Conservation (phyloP, 2,329 filamentous ascomycete species). For the Tothia fuscella region DNA sequence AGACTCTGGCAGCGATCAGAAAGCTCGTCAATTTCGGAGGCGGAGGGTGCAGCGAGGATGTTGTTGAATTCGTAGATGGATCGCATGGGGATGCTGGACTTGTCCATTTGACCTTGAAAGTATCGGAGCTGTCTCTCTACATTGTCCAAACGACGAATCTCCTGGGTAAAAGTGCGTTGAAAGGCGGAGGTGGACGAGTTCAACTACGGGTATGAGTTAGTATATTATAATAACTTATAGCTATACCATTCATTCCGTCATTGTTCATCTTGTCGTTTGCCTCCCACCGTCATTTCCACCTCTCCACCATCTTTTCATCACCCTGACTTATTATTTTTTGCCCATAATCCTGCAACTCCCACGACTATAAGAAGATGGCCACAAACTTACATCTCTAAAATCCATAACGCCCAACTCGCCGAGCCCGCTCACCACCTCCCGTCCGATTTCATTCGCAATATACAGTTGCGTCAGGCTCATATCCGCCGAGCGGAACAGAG, state of each 20-base stretch:
- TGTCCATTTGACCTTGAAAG: constrained; percentile 93
- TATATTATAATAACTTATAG: too few species aligned
- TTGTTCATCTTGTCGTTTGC: too few species aligned
- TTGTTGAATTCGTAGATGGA: constrained; percentile 87
- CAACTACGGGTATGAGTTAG: constrained; percentile 44
- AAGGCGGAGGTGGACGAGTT: constrained; percentile 90
- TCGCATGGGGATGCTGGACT: constrained; percentile 71
- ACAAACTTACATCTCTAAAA: constrained; percentile 75
- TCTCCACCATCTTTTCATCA: too few species aligned
- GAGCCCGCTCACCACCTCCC: constrained; percentile 91
- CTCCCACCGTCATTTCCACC: too few species aligned
- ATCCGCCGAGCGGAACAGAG: constrained; percentile 98
- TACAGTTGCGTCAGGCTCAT: constrained; percentile 99
- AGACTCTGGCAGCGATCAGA: constrained; percentile 84
- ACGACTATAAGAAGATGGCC: too few species aligned
- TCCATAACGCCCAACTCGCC: constrained; percentile 94
- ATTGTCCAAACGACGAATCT: constrained; percentile 95
- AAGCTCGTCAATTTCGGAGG: constrained; percentile 92
- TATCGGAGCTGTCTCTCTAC: constrained; percentile 95
- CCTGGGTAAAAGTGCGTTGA: constrained; percentile 92
- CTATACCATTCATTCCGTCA: too few species aligned
- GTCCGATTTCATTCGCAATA: constrained; percentile 96
- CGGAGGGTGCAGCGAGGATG: constrained; percentile 74
- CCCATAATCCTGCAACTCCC: neutral
- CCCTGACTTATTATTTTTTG: neutral